A percentile compares a stretch with the other conserved stretches of the same genome.
These are phyloP conservation scores for Fraxinus greggii DNA, from an alignment of 305 asterid species.

Conservation along the genomic window DNA sequence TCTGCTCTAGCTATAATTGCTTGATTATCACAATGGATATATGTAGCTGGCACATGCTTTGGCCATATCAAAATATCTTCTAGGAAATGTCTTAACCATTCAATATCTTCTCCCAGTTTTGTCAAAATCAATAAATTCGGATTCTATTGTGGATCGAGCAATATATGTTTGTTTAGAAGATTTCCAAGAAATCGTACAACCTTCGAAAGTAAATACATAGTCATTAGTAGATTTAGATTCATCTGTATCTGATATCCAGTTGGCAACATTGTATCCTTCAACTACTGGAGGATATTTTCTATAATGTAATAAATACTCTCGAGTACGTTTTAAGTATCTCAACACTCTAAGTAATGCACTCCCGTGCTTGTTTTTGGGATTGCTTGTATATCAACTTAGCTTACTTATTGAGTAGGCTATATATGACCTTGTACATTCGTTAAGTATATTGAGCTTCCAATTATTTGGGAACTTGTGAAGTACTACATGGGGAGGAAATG, in stretches of 20 bases:
- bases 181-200: not conserved
- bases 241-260: not conserved
- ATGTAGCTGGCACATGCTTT: not conserved
- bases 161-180: not conserved
- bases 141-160: no score
- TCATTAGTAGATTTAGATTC: not conserved
- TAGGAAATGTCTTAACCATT: not conserved
- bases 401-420: not conserved
- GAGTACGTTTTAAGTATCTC: not conserved
- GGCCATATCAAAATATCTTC: not conserved
- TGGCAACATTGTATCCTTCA: not conserved
- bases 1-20: not conserved
- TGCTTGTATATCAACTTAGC: not conserved
- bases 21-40: no score
- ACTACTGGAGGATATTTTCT: not conserved
- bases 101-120: not conserved
- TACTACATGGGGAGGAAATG: not conserved
- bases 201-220: not conserved
- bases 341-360: not conserved
- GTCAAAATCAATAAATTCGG: not conserved
- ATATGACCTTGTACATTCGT: not conserved
- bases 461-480: not conserved
- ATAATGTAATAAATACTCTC: not conserved
- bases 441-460: no score
- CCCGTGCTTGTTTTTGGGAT: not conserved